Percentiles rank a stretch among this genome's conserved stretches.
Evolutionary conservation across 495 filamentous ascomycete genomes (phyloP).

Genomic region (Geoglossum glabrum): DNA sequence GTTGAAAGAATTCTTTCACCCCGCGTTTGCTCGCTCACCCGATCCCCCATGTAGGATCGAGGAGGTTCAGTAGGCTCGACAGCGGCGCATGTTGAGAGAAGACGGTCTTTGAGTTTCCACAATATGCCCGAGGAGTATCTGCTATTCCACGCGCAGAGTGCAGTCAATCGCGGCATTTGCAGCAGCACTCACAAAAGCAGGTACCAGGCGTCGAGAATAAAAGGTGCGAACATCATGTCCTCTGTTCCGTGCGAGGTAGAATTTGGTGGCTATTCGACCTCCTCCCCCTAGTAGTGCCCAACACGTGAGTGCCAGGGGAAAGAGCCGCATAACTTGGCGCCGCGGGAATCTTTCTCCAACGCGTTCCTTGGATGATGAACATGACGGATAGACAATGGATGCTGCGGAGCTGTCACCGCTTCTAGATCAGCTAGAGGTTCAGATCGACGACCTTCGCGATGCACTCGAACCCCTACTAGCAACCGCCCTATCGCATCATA

Average conservation of each 20-base stretch:
- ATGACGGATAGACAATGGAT: conserved; percentile 7
- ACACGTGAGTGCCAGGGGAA: background rate
- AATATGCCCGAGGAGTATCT: no score
- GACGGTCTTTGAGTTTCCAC: background rate
- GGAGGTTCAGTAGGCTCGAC: no score
- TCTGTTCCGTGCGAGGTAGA: background rate
- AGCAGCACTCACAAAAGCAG: background rate
- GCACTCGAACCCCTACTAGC: conserved; percentile 45
- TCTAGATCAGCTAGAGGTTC: conserved; percentile 51
- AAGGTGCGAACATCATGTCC: background rate
- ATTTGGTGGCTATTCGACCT: no score
- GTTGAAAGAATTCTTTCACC: background rate
- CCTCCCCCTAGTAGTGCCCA: no score
- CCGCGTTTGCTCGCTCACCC: background rate
- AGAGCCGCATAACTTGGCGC: background rate
- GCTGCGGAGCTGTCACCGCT: conserved; percentile 25
- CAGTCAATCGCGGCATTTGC: background rate
- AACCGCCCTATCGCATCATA: conserved; percentile 38
- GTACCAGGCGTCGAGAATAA: no score
- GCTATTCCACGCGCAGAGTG: background rate
- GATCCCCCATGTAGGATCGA: no score
- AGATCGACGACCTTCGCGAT: conserved; percentile 61
- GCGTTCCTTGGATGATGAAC: background rate
- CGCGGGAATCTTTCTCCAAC: no score
- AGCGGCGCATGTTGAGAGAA: background rate